These are phyloP conservation scores for Lachancea cidri DNA, from an alignment of 805 yeast genomes.

Conservation along the genomic window DNA sequence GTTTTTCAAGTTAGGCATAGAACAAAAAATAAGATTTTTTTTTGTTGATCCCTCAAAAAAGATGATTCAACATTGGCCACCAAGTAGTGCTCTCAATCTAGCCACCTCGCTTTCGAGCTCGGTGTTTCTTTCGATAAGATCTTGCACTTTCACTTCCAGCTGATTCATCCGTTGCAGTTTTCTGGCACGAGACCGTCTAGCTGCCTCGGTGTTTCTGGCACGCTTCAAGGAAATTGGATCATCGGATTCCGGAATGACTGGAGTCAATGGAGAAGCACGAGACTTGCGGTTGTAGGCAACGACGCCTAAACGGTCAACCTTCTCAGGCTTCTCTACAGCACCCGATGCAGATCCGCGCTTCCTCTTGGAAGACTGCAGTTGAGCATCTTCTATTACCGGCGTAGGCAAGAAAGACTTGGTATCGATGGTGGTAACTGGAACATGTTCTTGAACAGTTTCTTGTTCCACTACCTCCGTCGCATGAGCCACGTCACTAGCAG, in stretches of 20 bases:
- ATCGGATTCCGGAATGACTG: slow-evolving; percentile 51
- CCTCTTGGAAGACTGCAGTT: slow-evolving; percentile 7
- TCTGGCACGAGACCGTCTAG: slow-evolving; percentile 90
- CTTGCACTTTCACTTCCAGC: slow-evolving; percentile 72
- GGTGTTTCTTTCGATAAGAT: slow-evolving; percentile 52
- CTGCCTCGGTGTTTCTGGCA: slow-evolving; percentile 95
- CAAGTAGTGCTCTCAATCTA: slow-evolving; percentile 28
- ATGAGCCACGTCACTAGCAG: slow-evolving; percentile 31
- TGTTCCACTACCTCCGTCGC: slow-evolving; percentile 14
- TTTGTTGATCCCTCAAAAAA: not conserved
- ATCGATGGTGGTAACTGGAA: slow-evolving; percentile 7
- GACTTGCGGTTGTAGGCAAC: slow-evolving; percentile 75
- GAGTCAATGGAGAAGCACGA: slow-evolving; percentile 64
- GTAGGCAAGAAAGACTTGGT: slow-evolving; percentile 29
- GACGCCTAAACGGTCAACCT: slow-evolving; percentile 68
- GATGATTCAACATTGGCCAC: slow-evolving; percentile 2
- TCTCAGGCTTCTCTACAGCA: slow-evolving; percentile 18
- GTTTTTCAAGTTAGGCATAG: no score
- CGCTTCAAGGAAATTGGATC: slow-evolving; percentile 80
- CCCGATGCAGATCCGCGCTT: slow-evolving; percentile 9
- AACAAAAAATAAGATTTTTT: not conserved
- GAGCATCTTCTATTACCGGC: slow-evolving; percentile 29
- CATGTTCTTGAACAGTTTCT: not conserved
- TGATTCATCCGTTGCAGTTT: slow-evolving; percentile 84
- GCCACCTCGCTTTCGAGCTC: slow-evolving; percentile 58